phyloP scores from a whole-genome alignment of 2,329 filamentous ascomycete species.

The Emergomyces pasteurianus region DNA sequence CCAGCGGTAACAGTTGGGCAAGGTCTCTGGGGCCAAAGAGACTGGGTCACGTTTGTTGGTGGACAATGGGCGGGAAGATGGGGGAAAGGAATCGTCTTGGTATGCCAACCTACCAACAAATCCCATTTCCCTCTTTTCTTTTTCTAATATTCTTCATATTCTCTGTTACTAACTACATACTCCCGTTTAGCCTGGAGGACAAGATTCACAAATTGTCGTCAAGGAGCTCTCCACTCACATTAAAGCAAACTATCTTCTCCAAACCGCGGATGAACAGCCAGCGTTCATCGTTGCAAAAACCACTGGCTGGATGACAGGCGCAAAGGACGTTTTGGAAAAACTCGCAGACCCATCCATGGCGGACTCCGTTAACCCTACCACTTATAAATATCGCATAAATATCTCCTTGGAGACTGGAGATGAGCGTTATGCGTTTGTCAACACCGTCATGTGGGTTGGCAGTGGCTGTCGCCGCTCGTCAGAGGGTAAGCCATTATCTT shows the following conservation, averaged over 20 bases:
- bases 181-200: constrained; percentile 34
- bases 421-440: constrained; percentile 38
- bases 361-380: constrained; percentile 36
- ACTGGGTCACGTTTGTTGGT: constrained; percentile 41
- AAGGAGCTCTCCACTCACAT: constrained; percentile 37
- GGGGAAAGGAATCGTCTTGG: constrained; percentile 40
- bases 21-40: constrained; percentile 37
- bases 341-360: constrained; percentile 32
- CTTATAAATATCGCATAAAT: constrained; percentile 38
- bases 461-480: constrained; percentile 36
- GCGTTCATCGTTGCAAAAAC: constrained; percentile 38
- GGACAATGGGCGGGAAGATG: constrained; percentile 42
- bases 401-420: constrained; percentile 40
- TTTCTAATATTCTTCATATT: neutral
- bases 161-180: constrained; percentile 1
- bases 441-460: constrained; percentile 40
- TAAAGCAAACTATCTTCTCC: constrained; percentile 36
- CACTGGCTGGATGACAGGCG: constrained; percentile 37
- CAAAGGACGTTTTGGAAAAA: constrained; percentile 39
- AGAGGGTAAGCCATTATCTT: constrained; percentile 26
- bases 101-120: constrained; percentile 11
- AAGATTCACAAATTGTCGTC: constrained; percentile 38
- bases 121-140: neutral
- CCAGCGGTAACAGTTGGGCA: constrained; percentile 37
- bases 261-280: constrained; percentile 39